Conservation (phyloP, 768 basidiomycete genomes). For the Termitomyces sp. region DNA sequence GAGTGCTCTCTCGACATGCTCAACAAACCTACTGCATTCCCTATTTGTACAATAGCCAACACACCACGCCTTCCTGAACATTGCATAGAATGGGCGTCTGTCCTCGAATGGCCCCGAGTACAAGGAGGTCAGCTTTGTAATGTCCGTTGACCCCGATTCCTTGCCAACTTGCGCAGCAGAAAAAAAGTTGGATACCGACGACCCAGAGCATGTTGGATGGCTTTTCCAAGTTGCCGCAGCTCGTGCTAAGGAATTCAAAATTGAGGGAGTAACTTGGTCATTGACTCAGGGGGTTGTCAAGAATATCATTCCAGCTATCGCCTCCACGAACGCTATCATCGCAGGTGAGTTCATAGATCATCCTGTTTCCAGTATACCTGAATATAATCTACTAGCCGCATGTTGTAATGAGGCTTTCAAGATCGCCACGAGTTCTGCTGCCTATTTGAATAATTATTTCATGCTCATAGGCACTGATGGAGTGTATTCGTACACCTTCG, state of each 20-base stretch:
- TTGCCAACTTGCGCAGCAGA: slow-evolving; percentile 39
- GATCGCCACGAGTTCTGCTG: slow-evolving; percentile 92
- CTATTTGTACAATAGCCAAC: slow-evolving; percentile 98
- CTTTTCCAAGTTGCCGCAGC: slow-evolving; percentile 73
- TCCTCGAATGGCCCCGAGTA: slow-evolving; percentile 96
- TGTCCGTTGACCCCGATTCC: neutral
- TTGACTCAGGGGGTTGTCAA: slow-evolving; percentile 98
- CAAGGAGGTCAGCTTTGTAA: slow-evolving; percentile 61
- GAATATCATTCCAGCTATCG: slow-evolving; percentile 99
- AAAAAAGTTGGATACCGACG: slow-evolving; percentile 95
- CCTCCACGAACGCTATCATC: slow-evolving; percentile 97
- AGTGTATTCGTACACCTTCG: slow-evolving; percentile 95
- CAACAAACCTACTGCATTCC: slow-evolving; percentile 92
- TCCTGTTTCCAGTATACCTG: neutral
- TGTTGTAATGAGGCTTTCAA: slow-evolving; percentile 99
- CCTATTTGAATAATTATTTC: slow-evolving; percentile 95
- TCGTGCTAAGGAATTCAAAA: slow-evolving; percentile 92
- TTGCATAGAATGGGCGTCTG: slow-evolving; percentile 99
- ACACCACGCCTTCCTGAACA: slow-evolving; percentile 97
- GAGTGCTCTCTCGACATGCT: slow-evolving; percentile 98
- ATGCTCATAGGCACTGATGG: slow-evolving; percentile 97
- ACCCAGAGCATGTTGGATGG: slow-evolving; percentile 96
- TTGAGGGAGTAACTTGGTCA: slow-evolving; percentile 97
- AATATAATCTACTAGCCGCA: slow-evolving; percentile 52
- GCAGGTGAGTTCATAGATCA: slow-evolving; percentile 49